Conservation (phyloP, 352 stramenopile species). For the Peronospora farinosa region DNA sequence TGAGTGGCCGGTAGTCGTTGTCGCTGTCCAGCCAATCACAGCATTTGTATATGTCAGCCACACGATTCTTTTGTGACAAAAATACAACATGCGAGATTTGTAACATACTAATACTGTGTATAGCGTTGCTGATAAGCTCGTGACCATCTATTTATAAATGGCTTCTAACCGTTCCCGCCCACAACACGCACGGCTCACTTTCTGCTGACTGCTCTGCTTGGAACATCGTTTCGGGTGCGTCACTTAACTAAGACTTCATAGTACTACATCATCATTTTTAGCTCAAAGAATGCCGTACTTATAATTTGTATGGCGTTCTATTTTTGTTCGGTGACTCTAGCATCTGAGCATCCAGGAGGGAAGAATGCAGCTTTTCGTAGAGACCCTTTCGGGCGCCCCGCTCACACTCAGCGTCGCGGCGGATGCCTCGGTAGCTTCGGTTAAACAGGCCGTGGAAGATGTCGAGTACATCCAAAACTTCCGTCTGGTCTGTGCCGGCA, state of each 20-base stretch:
- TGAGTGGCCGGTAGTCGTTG: constrained; percentile 23
- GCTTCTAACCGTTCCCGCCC: not conserved
- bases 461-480: constrained; percentile 92
- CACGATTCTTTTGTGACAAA: no score
- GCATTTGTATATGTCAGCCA: not conserved
- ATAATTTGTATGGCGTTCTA: not conserved
- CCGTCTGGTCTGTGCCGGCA: constrained; percentile 85
- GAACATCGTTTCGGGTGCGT: constrained; percentile 63
- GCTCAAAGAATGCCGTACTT: constrained; percentile 1
- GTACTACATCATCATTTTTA: not conserved
- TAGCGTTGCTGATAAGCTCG: not conserved
- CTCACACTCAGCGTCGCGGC: constrained; percentile 71
- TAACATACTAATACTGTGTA: constrained; percentile 6
- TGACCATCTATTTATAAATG: constrained; percentile 7
- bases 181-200: constrained; percentile 50
- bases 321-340: constrained; percentile 21
- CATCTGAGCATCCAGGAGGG: constrained; percentile 91
- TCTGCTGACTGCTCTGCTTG: constrained; percentile 90
- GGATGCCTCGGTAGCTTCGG: constrained; percentile 87
- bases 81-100: constrained; percentile 2
- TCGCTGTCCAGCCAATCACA: constrained; percentile 18
- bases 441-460: constrained; percentile 93
- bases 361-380: constrained; percentile 94
- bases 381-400: constrained; percentile 80
- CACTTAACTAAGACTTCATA: no score